A percentile compares a stretch with the other conserved stretches of the same genome.
Evolutionary conservation across 2,329 filamentous ascomycete genomes (phyloP).

Genomic region (Colletotrichum sp.): DNA sequence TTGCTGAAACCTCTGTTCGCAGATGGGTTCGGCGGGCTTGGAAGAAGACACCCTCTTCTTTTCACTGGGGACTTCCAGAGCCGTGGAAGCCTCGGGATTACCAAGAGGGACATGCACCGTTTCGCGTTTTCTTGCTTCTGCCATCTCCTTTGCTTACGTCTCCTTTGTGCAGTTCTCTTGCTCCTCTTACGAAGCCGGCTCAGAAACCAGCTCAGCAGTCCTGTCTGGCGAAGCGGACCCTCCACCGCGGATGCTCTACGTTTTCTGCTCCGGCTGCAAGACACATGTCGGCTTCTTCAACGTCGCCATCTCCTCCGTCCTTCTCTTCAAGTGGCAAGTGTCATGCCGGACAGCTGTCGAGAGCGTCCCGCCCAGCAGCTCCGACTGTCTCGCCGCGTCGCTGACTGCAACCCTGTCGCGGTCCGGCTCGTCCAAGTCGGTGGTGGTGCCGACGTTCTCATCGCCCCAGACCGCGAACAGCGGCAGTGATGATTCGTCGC

Average conservation of each 20-base stretch:
- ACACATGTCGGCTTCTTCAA: conserved; percentile 54
- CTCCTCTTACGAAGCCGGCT: conserved; percentile 33
- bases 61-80: conserved; percentile 56
- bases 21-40: conserved; percentile 45
- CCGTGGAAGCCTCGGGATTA: conserved; percentile 54
- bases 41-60: conserved; percentile 39
- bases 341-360: conserved; percentile 38
- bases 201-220: conserved; percentile 32
- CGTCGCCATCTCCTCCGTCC: conserved; percentile 48
- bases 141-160: neutral
- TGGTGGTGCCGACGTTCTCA: conserved; percentile 47
- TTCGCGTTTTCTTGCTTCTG: conserved; percentile 24
- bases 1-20: conserved; percentile 9
- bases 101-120: conserved; percentile 49
- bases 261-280: conserved; percentile 52
- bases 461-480: neutral
- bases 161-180: conserved; percentile 40
- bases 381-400: conserved; percentile 58
- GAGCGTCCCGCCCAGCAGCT: conserved; percentile 39
- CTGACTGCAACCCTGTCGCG: conserved; percentile 58
- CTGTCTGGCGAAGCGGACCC: conserved; percentile 22
- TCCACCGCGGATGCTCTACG: conserved; percentile 36
- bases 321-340: conserved; percentile 64
- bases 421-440: conserved; percentile 63
- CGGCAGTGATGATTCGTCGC: neutral